Conservation (phyloP, 352 stramenopile genomes). For the Phytopythium kandeliae region DNA sequence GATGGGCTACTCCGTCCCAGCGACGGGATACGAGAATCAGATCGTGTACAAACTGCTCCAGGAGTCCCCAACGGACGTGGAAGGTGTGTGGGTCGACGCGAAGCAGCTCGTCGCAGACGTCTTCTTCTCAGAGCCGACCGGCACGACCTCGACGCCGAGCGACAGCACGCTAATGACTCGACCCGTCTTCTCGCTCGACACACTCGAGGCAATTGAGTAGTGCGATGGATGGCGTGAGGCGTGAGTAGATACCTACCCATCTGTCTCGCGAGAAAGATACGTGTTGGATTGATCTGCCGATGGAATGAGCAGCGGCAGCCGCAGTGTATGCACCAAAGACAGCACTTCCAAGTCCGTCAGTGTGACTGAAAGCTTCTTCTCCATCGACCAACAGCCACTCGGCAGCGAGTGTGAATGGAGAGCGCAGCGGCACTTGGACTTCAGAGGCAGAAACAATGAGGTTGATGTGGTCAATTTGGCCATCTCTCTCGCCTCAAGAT, state of each 20-base stretch:
- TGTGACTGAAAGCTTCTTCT: no score
- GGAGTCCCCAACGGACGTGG: slow-evolving; percentile 15
- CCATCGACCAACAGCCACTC: no score
- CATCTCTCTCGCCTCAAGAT: no score
- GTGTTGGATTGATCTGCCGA: no score
- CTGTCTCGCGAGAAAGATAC: background rate
- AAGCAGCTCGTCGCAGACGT: slow-evolving; percentile 29
- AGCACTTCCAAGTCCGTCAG: no score
- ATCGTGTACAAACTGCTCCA: slow-evolving; percentile 34
- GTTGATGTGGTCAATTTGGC: no score
- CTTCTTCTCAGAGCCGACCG: slow-evolving; percentile 11
- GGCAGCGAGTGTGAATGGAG: no score
- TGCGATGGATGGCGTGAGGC: background rate
- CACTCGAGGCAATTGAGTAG: slow-evolving; percentile 5
- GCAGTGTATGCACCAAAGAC: no score
- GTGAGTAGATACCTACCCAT: background rate
- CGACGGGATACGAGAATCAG: slow-evolving; percentile 51
- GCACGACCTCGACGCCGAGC: background rate
- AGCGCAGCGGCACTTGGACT: no score
- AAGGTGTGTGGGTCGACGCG: slow-evolving; percentile 46
- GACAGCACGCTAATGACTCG: background rate
- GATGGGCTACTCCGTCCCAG: slow-evolving; percentile 33
- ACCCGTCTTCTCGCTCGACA: background rate
- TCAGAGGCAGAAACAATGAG: no score
- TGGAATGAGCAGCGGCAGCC: no score